phyloP scores from a whole-genome alignment of 345 rosid genomes.

The Linum usitatissimum region DNA sequence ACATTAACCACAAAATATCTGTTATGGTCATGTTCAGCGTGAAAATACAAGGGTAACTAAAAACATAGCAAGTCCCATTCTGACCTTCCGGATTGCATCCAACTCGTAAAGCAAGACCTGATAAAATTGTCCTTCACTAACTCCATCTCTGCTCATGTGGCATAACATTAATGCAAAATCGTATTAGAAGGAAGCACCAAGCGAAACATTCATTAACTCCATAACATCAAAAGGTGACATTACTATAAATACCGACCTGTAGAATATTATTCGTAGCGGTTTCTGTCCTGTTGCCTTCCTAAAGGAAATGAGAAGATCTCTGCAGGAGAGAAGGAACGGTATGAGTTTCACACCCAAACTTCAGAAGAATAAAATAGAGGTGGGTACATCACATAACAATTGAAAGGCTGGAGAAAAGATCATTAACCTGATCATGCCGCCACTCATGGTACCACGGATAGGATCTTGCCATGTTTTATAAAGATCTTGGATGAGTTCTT shows the following conservation, averaged over 20 bases:
- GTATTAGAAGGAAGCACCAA: not conserved
- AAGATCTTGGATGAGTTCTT: conserved; percentile 96
- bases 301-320: conserved; percentile 91
- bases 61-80: conserved; percentile 1
- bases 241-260: conserved; percentile 41
- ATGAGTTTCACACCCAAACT: not conserved
- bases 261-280: conserved; percentile 89
- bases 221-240: not conserved
- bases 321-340: conserved; percentile 14
- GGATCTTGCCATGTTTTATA: conserved; percentile 99
- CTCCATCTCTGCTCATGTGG: conserved; percentile 67
- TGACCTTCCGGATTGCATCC: conserved; percentile 77
- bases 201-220: not conserved
- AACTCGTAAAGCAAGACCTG: conserved; percentile 75
- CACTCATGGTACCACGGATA: conserved; percentile 83
- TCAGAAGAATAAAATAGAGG: no score
- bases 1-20: conserved; percentile 8
- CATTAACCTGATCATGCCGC: conserved; percentile 90
- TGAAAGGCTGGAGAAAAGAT: not conserved
- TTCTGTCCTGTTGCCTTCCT: conserved; percentile 98
- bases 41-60: not conserved
- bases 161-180: not conserved
- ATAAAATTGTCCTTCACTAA: conserved; percentile 96
- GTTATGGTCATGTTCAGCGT: not conserved
- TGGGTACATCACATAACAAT: no score